These are phyloP conservation scores for Neurospora cerealis DNA, from an alignment of 495 filamentous ascomycete species.

Conservation along the genomic window DNA sequence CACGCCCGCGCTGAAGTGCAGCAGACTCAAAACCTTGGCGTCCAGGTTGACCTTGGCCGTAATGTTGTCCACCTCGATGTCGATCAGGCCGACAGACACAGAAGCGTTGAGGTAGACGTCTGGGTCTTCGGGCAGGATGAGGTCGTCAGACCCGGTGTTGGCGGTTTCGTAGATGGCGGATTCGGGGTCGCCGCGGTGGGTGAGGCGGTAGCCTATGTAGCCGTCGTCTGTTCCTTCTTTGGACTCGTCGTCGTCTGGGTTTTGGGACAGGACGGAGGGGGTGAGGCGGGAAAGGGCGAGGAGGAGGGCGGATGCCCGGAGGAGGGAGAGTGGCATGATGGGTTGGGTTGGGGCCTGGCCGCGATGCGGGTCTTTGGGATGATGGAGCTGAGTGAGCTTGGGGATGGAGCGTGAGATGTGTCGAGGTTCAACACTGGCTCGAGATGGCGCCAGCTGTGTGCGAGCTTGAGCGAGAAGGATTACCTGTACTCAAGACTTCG, in stretches of 20 bases:
- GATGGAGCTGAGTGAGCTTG: no score
- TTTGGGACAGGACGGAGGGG: constrained; percentile 10
- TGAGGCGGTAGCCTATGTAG: constrained; percentile 46
- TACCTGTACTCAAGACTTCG: no score
- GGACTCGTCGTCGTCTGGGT: background rate
- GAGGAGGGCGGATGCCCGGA: constrained; percentile 18
- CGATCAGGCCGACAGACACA: constrained; percentile 42
- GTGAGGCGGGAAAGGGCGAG: constrained; percentile 8
- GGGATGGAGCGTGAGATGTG: no score
- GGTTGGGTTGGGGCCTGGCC: background rate
- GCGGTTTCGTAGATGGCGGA: constrained; percentile 41
- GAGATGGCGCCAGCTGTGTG: no score
- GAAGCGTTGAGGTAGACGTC: constrained; percentile 49
- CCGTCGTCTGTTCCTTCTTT: constrained; percentile 24
- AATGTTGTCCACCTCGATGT: constrained; percentile 44
- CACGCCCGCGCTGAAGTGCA: constrained; percentile 48
- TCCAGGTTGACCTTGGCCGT: constrained; percentile 51
- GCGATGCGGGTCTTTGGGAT: background rate
- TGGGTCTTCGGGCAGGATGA: constrained; percentile 29
- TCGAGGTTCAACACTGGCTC: no score
- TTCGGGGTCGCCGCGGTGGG: constrained; percentile 36
- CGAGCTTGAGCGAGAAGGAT: no score
- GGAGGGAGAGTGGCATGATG: constrained; percentile 14
- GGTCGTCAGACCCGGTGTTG: constrained; percentile 29
- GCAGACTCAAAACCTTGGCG: constrained; percentile 43